Conservation (phyloP, 1,139 yeast species). For the Blastobotrys elegans region DNA sequence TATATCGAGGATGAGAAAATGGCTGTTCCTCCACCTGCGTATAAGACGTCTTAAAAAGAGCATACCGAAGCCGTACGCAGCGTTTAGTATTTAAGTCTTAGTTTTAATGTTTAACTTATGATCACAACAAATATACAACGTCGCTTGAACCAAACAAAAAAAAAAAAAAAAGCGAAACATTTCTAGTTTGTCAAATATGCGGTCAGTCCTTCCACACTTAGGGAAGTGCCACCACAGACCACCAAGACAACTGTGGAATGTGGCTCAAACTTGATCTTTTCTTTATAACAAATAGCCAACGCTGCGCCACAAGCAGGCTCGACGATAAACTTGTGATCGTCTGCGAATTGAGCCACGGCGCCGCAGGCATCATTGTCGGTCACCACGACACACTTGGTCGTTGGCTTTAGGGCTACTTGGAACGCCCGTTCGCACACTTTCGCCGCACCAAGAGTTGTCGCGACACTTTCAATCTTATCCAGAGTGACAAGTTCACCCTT, state of each 20-base stretch:
- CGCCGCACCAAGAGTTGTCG: constrained; percentile 59
- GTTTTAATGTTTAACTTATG: too few relatives aligned
- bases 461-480: constrained; percentile 48
- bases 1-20: too few relatives aligned
- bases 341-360: constrained; percentile 48
- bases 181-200: too few relatives aligned
- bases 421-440: constrained; percentile 47
- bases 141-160: too few relatives aligned
- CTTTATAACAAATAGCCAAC: constrained; percentile 42
- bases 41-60: too few relatives aligned
- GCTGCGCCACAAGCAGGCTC: constrained; percentile 82
- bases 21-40: too few relatives aligned
- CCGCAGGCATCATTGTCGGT: constrained; percentile 51
- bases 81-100: too few relatives aligned
- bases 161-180: too few relatives aligned
- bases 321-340: constrained; percentile 46
- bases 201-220: neutral
- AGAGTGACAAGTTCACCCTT: constrained; percentile 44
- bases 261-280: constrained; percentile 29
- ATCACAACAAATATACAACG: too few relatives aligned
- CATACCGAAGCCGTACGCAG: too few relatives aligned
- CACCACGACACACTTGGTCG: constrained; percentile 45
- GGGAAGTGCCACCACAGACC: constrained; percentile 58
- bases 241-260: constrained; percentile 54
- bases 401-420: constrained; percentile 33